Conservation (phyloP, 2,329 filamentous ascomycete genomes). For the Pseudocercospora ulei region DNA sequence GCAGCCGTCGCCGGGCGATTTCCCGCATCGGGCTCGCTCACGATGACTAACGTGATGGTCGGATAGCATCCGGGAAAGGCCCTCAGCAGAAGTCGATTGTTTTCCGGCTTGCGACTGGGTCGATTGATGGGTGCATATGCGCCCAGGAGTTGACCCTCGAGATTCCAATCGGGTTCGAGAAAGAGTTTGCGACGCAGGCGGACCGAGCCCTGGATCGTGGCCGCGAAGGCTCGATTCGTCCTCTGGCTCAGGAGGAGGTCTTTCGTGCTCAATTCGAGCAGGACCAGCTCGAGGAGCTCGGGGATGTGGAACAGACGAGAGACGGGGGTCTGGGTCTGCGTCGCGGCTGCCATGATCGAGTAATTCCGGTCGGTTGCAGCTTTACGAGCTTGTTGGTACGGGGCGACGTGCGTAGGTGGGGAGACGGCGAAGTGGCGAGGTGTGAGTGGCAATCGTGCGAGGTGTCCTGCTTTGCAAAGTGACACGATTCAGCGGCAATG, state of each 20-base stretch:
- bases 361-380: too few relatives aligned
- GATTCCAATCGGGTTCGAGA: constrained; percentile 31
- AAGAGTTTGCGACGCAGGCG: constrained; percentile 32
- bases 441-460: too few relatives aligned
- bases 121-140: constrained; percentile 19
- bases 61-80: constrained; percentile 33
- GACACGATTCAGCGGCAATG: too few relatives aligned
- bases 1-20: constrained; percentile 6
- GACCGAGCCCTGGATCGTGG: constrained; percentile 26
- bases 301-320: constrained; percentile 31
- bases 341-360: too few relatives aligned
- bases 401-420: too few relatives aligned
- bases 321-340: constrained; percentile 2
- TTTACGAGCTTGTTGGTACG: too few relatives aligned
- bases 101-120: constrained; percentile 30
- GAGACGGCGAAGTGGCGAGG: too few relatives aligned
- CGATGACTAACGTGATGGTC: constrained; percentile 31
- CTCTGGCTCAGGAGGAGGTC: constrained; percentile 34
- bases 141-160: constrained; percentile 25
- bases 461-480: too few relatives aligned
- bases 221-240: constrained; percentile 27
- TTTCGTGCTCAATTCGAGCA: constrained; percentile 29
- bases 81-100: constrained; percentile 32
- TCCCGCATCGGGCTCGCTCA: constrained; percentile 18
- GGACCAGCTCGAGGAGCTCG: constrained; percentile 36